Conservation (phyloP, 1,284 basidiomycete species). For the Austropuccinia psidii region DNA sequence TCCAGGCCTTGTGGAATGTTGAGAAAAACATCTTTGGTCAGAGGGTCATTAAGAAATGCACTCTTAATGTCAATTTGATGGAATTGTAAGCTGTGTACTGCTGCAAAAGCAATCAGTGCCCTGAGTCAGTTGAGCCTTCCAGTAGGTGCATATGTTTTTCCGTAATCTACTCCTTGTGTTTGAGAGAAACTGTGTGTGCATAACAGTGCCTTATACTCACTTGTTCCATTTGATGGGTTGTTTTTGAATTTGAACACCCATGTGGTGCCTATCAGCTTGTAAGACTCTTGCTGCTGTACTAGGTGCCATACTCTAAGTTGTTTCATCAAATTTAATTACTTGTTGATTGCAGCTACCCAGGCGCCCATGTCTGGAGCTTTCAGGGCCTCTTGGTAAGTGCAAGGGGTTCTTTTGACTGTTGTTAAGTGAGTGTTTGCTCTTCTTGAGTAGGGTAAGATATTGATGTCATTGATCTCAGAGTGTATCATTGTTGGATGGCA, state of each 20-base stretch:
- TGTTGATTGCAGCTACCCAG: background rate
- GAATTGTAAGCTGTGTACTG: background rate
- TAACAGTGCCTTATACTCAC: background rate
- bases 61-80: background rate
- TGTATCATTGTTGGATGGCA: too few relatives aligned
- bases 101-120: background rate
- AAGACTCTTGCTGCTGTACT: too few relatives aligned
- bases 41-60: background rate
- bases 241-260: background rate
- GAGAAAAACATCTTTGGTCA: background rate
- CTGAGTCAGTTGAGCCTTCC: background rate
- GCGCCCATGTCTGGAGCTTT: too few relatives aligned
- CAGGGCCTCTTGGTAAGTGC: too few relatives aligned
- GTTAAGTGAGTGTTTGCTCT: too few relatives aligned
- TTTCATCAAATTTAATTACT: background rate
- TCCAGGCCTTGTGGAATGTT: background rate
- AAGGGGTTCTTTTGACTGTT: background rate
- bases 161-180: background rate
- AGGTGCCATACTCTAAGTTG: background rate
- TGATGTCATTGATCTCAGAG: too few relatives aligned
- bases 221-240: background rate
- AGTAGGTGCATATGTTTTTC: background rate
- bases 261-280: background rate
- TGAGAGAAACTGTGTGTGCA: background rate
- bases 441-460: too few relatives aligned